Evolutionary conservation across 768 basidiomycete genomes (phyloP), one percentile per base, ranked within the genome.

Genomic region (Kockovaella imperatae): DNA sequence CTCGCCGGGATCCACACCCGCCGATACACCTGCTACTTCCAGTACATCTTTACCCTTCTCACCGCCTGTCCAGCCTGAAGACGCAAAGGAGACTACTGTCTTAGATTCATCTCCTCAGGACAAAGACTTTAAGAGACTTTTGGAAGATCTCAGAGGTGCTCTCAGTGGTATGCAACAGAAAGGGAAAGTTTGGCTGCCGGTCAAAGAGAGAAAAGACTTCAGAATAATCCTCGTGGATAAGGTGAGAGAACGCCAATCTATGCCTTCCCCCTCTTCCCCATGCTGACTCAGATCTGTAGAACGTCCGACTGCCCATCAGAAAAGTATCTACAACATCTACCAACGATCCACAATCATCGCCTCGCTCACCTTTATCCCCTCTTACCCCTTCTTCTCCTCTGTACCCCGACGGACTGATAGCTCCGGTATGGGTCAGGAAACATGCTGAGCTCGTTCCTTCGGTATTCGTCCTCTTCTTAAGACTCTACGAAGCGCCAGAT

Each of bases 381-480:
- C 73, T 96, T 32, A 86, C 86, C 0, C 83, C 84, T 0, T 77
- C 84, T 0, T 95, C 90, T 0, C 93, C 95, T 0, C 75, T 95
- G 7, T 80, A 88, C 69, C 95, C 95, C 0, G 95, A 99, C 65
- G 95, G 95, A 0, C 73, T 99, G 45, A 88, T 99, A 45, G 89
- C 95, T 2, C 95, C 95, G 1, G 88, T 97, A 67, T 99, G 95
- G 95, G 82, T 97, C 28, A 79, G 90, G 35, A 99, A 97, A 71
- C 95, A 99, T 63, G 86, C 86, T 0, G 81, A 86, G 1, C 81
- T 95, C 26, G 73, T 96, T 0, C 95, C 95, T 0, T 83, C 87
- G 20, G 91, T 96, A 0, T 93, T 96, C 69, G 86, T 97, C 7
- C 76, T 95, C 52, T 95, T 96, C 68, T 73, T 86, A 47, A 80